Evolutionary conservation across 192 early-diverging fungal genomes (phyloP).

Genomic region (Gryganskiella cystojenkinii): DNA sequence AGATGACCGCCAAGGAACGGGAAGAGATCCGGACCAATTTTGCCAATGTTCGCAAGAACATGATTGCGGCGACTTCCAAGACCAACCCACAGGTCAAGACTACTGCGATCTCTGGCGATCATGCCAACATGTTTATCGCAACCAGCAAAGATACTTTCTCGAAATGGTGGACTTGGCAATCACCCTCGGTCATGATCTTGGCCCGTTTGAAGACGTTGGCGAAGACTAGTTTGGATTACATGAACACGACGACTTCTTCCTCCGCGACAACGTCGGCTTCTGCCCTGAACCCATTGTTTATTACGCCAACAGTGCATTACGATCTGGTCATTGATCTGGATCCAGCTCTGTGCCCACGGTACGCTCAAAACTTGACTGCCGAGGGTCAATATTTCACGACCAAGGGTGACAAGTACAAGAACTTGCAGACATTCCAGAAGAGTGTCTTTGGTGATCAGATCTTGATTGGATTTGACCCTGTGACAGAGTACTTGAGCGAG

Average conservation of each 20-base stretch:
- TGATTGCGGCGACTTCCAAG: conserved; percentile 22
- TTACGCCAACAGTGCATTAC: conserved; percentile 84
- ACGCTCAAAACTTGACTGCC: conserved; percentile 69
- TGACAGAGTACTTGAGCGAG: conserved; percentile 73
- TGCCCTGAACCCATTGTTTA: conserved; percentile 74
- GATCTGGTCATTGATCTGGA: conserved; percentile 78
- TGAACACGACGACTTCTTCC: conserved; percentile 28
- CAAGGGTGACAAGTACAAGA: conserved; percentile 76
- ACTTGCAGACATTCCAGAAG: conserved; percentile 64
- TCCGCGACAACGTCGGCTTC: conserved; percentile 29
- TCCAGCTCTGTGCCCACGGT: conserved; percentile 65
- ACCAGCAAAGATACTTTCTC: conserved; percentile 71
- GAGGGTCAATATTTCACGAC: conserved; percentile 58
- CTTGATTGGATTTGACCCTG: conserved; percentile 82
- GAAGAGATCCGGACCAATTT: conserved; percentile 65
- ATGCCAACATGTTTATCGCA: conserved; percentile 72
- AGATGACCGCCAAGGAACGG: conserved; percentile 57
- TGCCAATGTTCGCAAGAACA: conserved; percentile 60
- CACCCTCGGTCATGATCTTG: conserved; percentile 67
- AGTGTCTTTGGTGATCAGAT: conserved; percentile 67
- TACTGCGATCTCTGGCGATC: conserved; percentile 40
- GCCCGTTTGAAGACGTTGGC: conserved; percentile 75
- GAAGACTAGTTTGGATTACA: conserved; percentile 61
- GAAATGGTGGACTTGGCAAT: conserved; percentile 65
- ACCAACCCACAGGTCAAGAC: conserved; percentile 24